Conservation (phyloP, 495 filamentous ascomycete genomes). For the Xylaria grammica region DNA sequence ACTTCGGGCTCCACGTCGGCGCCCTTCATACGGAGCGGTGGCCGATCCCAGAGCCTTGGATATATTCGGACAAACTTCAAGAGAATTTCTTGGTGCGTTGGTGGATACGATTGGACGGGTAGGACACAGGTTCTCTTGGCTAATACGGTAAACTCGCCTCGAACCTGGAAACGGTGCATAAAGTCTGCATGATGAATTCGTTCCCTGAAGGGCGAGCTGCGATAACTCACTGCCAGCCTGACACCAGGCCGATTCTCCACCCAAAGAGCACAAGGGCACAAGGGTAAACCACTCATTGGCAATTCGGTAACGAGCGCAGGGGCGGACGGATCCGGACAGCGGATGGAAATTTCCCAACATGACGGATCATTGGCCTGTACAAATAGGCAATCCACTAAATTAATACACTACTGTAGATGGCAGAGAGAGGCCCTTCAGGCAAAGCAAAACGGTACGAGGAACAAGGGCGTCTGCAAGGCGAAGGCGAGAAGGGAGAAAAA, state of each 20-base stretch:
- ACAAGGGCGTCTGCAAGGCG: not conserved
- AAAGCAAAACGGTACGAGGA: not conserved
- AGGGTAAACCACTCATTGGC: constrained; percentile 3
- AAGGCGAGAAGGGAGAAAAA: too few species aligned
- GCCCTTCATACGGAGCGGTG: constrained; percentile 19
- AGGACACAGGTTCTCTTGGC: constrained; percentile 6
- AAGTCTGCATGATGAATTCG: constrained; percentile 20
- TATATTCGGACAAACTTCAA: constrained; percentile 10
- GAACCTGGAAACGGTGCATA: constrained; percentile 23
- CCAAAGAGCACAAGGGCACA: not conserved
- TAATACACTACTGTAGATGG: too few species aligned
- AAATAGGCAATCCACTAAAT: not conserved
- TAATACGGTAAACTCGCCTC: constrained; percentile 12
- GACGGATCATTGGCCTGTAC: not conserved
- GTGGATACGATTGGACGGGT: constrained; percentile 7
- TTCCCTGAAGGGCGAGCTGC: not conserved
- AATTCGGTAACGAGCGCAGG: not conserved
- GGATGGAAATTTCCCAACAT: not conserved
- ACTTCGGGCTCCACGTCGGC: constrained; percentile 21
- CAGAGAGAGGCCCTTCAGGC: too few species aligned
- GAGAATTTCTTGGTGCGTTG: not conserved
- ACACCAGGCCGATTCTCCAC: not conserved
- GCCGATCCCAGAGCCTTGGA: constrained; percentile 23
- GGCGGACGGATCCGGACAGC: constrained; percentile 6
- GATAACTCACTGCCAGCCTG: constrained; percentile 5